Percentiles rank a stretch among this genome's conserved stretches.
Conservation (phyloP, 2,329 filamentous ascomycete genomes). For the Fusarium succisae region DNA sequence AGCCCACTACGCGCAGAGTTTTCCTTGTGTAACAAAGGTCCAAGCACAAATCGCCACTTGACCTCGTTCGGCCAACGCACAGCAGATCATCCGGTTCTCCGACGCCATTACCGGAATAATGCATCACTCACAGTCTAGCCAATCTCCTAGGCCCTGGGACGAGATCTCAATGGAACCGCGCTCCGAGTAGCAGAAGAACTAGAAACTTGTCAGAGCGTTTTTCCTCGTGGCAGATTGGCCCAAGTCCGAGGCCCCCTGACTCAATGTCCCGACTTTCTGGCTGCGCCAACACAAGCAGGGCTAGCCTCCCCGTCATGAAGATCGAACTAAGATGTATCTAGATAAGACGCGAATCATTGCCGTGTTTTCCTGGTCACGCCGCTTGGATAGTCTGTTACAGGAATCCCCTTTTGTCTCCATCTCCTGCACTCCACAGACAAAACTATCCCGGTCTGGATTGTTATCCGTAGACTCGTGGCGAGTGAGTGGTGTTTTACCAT, state of each 20-base stretch:
- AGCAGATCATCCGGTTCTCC: background rate
- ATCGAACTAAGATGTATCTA: background rate
- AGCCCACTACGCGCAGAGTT: background rate
- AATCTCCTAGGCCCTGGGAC: background rate
- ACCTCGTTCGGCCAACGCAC: background rate
- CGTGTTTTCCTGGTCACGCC: background rate
- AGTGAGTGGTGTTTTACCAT: background rate
- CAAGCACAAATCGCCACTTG: background rate
- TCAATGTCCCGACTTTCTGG: background rate
- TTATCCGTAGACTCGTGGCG: background rate
- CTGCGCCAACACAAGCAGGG: background rate
- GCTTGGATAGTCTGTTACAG: background rate
- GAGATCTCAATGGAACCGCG: background rate
- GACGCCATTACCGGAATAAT: background rate
- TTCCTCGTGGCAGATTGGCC: background rate
- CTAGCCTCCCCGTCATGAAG: background rate
- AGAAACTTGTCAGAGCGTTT: background rate
- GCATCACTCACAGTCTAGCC: background rate
- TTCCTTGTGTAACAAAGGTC: background rate
- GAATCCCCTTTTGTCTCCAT: background rate
- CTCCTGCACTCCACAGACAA: background rate
- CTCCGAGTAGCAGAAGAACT: background rate
- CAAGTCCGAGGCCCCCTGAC: background rate
- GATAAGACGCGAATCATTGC: background rate
- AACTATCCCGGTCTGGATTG: conserved; percentile 8